Base-by-base conservation (phyloP, 2,329 filamentous ascomycete species). In the Diaporthe aspalathi region DNA sequence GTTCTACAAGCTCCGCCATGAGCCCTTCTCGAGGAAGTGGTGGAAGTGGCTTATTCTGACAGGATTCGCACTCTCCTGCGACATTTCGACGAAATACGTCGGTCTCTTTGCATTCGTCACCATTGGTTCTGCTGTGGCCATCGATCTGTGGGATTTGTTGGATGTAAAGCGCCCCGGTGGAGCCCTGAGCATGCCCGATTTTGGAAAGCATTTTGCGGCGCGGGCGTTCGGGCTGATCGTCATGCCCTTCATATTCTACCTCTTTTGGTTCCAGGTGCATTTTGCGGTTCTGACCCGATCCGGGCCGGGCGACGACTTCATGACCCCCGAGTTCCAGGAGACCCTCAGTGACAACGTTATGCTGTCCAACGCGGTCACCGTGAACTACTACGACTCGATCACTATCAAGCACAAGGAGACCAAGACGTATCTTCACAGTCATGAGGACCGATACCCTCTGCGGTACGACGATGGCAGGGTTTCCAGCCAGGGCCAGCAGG, bases 191-290 rank as follows among this genome's bases (percentile, higher is more conserved):
- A 86, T 99, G 76, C 85, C 89, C 62, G 88, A 93, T 52, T 98
- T 98, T 80, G 89, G 87, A 75, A 95, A 97, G 84, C 96, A 99
- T 83, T 97, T 99, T 80, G 89, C 85, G 49, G 96, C 96, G 74
- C 93, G 96, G 67, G 89, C 91, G n/a, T 85, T 97, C 74, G 95
- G 93, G 17, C 86, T 99, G 70, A 94, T 98, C 76, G 81, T 97
- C 75, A 89, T 98, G 76, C 96, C 96, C 17, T 98, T 99, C 87
- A 87, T 98, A 78, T 97, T 99, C 83, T 99, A 99, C 83, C 89
- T 99, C 57, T 98, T 99, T 88, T 99, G 96, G 96, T 99, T 99
- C 91, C 96, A 99, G 87, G 95, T 99, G 38, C 96, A 99, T 84
- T 99, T 99, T 81, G 88, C 94, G 54, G 94, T 99, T 77, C 88